phyloP scores from a whole-genome alignment of 139 green algal species.

The Yamagishiella unicocca region DNA sequence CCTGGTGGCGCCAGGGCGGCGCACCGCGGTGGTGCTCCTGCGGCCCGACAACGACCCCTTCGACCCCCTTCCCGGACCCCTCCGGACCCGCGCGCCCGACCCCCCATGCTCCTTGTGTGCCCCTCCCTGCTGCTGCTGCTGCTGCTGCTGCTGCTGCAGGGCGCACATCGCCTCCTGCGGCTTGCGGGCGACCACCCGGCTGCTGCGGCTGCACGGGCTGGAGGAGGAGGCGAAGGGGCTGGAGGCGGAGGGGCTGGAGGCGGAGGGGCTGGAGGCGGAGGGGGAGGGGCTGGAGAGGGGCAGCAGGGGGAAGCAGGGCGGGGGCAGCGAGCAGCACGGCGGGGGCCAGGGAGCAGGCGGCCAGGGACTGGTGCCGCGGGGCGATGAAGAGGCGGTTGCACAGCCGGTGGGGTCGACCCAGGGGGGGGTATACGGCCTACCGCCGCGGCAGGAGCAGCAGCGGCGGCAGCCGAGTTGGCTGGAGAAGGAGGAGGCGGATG shows the following conservation, averaged over 20 bases:
- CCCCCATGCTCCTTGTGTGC: no score
- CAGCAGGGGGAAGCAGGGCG: neutral
- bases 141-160: no score
- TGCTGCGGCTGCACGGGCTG: constrained; percentile 14
- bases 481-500: no score
- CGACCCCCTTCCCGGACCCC: no score
- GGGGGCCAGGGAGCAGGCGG: neutral
- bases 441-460: neutral
- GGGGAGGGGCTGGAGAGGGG: neutral
- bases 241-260: constrained; percentile 11
- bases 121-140: no score
- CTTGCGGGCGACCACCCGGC: neutral
- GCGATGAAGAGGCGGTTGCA: no score
- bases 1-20: no score
- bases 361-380: no score
- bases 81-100: no score
- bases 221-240: neutral
- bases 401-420: no score
- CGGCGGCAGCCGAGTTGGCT: neutral
- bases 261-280: neutral
- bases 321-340: neutral
- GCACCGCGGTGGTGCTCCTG: no score
- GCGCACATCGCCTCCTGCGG: neutral
- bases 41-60: no score
- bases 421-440: neutral